These are phyloP conservation scores for Metschnikowia anglica DNA, from an alignment of 805 yeast genomes.

Conservation along the genomic window DNA sequence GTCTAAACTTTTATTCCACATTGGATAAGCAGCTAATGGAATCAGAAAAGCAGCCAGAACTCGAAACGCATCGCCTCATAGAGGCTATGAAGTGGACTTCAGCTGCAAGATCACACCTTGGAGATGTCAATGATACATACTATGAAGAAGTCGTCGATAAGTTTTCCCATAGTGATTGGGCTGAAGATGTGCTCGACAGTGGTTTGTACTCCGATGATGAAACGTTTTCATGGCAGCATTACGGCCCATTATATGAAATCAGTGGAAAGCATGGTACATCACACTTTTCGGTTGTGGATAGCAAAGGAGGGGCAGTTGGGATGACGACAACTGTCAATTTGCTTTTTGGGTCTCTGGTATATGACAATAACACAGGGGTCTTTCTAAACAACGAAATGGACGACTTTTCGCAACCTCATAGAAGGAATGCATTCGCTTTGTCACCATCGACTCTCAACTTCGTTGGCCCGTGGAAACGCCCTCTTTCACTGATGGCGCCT, in stretches of 20 bases:
- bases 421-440: constrained; percentile 73
- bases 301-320: constrained; percentile 71
- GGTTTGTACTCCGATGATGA: constrained; percentile 50
- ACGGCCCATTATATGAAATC: constrained; percentile 74
- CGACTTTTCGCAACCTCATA: constrained; percentile 76
- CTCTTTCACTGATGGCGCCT: constrained; percentile 82
- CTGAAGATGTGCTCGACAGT: constrained; percentile 40
- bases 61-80: constrained; percentile 63
- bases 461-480: constrained; percentile 73
- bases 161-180: constrained; percentile 58
- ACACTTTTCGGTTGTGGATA: constrained; percentile 79
- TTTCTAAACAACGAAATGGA: constrained; percentile 91
- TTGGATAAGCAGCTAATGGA: constrained; percentile 11
- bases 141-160: constrained; percentile 33
- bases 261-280: constrained; percentile 90
- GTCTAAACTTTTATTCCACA: constrained; percentile 55
- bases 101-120: constrained; percentile 79
- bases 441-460: constrained; percentile 80
- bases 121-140: constrained; percentile 52
- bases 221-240: constrained; percentile 70
- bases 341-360: constrained; percentile 77
- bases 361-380: constrained; percentile 79
- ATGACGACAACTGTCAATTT: constrained; percentile 88
- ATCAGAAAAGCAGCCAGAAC: constrained; percentile 10
- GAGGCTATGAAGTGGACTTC: constrained; percentile 96